These are phyloP conservation scores for Russula abietina DNA, from an alignment of 768 basidiomycete genomes.

Conservation along the genomic window DNA sequence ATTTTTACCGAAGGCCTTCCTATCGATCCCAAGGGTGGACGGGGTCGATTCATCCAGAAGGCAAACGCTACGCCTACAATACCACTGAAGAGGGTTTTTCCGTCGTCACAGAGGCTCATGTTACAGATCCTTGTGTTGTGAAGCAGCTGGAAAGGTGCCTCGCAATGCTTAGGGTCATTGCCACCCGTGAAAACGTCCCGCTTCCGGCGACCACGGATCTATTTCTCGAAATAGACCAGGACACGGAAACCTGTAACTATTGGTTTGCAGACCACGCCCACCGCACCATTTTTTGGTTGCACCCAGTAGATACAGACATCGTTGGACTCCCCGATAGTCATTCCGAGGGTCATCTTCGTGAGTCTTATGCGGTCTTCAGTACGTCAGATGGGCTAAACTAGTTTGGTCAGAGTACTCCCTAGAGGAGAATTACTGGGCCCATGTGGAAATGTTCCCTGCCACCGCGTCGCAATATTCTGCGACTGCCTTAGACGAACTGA, in stretches of 20 bases:
- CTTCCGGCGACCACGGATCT: constrained; percentile 2
- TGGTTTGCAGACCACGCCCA: constrained; percentile 12
- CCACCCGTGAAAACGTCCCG: background rate
- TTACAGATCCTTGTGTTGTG: background rate
- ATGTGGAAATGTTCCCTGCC: constrained; percentile 15
- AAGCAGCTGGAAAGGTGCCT: background rate
- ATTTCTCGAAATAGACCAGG: constrained; percentile 7
- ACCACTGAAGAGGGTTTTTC: background rate
- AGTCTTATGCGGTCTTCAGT: background rate
- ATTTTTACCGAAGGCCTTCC: background rate
- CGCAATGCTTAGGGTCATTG: background rate
- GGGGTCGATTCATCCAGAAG: constrained; percentile 8
- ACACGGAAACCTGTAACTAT: constrained; percentile 1
- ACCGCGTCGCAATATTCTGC: background rate
- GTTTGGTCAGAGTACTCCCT: background rate
- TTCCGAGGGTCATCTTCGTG: constrained; percentile 6
- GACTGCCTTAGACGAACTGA: constrained; percentile 7
- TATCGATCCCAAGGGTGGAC: constrained; percentile 11
- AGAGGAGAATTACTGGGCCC: constrained; percentile 19
- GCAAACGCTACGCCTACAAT: constrained; percentile 6
- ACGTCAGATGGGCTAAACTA: background rate
- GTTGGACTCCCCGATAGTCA: constrained; percentile 1
- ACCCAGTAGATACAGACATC: background rate
- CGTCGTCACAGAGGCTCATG: constrained; percentile 9
- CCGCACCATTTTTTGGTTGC: constrained; percentile 14